A percentile compares a stretch with the other conserved stretches of the same genome.
Conservation (phyloP, 371 early-diverging fungal genomes). For the Enterocytospora artemiae region DNA sequence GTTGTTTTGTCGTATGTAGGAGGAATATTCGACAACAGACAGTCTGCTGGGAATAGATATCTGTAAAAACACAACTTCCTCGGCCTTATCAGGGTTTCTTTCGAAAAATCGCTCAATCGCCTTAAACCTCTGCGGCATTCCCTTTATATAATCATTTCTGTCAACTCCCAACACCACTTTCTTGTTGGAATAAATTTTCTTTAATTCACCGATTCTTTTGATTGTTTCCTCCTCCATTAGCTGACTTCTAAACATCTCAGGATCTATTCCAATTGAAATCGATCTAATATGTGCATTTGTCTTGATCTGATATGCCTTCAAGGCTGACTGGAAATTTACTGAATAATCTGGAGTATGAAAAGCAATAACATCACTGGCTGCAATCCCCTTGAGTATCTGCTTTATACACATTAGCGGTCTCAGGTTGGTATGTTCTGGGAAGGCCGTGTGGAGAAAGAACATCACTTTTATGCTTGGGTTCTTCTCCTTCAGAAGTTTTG, state of each 20-base stretch:
- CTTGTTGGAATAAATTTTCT: slow-evolving; percentile 71
- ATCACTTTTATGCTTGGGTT: slow-evolving; percentile 74
- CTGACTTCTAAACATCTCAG: slow-evolving; percentile 70
- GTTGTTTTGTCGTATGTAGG: slow-evolving; percentile 74
- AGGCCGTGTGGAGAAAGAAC: slow-evolving; percentile 94
- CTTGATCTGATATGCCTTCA: background rate
- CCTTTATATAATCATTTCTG: slow-evolving; percentile 97
- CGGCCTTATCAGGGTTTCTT: slow-evolving; percentile 77
- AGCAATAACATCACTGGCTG: slow-evolving; percentile 76
- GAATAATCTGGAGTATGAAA: slow-evolving; percentile 98
- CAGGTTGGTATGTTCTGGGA: slow-evolving; percentile 84
- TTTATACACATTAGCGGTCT: slow-evolving; percentile 75
- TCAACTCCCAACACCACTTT: slow-evolving; percentile 93
- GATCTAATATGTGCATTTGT: slow-evolving; percentile 50
- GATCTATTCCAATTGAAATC: slow-evolving; percentile 98
- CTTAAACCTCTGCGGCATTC: slow-evolving; percentile 92
- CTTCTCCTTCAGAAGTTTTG: slow-evolving; percentile 66
- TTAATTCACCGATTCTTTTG: slow-evolving; percentile 65
- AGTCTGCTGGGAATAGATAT: slow-evolving; percentile 86
- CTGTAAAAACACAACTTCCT: slow-evolving; percentile 76
- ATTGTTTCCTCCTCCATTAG: slow-evolving; percentile 64
- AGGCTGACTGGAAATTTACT: slow-evolving; percentile 77
- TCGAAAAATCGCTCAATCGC: slow-evolving; percentile 81
- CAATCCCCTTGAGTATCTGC: slow-evolving; percentile 76
- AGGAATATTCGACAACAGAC: slow-evolving; percentile 87